Percentiles rank a stretch among this genome's conserved stretches.
Conservation (phyloP, 768 basidiomycete genomes). For the Suillus occidentalis region DNA sequence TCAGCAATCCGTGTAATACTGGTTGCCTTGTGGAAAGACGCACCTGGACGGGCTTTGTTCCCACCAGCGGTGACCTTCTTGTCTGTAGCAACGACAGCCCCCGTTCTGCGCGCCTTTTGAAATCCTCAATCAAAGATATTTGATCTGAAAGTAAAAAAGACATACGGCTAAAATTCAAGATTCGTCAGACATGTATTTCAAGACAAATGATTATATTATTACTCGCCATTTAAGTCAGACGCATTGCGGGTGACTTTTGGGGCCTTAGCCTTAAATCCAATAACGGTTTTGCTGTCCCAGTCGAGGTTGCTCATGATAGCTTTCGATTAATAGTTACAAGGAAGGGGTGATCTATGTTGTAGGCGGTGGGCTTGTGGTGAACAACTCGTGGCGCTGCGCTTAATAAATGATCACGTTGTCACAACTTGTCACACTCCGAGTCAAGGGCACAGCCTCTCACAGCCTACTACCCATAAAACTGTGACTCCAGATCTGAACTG, state of each 20-base stretch:
- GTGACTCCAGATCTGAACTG: not conserved
- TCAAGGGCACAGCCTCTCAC: no score
- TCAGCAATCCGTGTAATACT: not conserved
- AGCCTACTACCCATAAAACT: not conserved
- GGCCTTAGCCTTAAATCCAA: slow-evolving; percentile 64
- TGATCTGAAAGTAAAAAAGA: slow-evolving; percentile 10
- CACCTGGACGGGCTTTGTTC: slow-evolving; percentile 81
- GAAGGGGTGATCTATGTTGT: not conserved
- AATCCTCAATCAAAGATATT: slow-evolving; percentile 9
- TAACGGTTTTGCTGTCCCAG: slow-evolving; percentile 73
- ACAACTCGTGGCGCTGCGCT: not conserved
- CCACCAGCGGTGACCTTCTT: slow-evolving; percentile 68
- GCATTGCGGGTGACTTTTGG: slow-evolving; percentile 65
- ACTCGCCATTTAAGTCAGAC: slow-evolving; percentile 56
- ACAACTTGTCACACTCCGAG: not conserved
- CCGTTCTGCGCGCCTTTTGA: slow-evolving; percentile 67
- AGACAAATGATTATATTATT: slow-evolving; percentile 2
- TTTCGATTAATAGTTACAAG: not conserved
- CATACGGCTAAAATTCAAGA: slow-evolving; percentile 50
- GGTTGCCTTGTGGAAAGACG: slow-evolving; percentile 15
- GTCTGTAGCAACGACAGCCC: slow-evolving; percentile 79
- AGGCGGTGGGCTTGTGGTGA: not conserved
- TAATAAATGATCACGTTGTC: not conserved
- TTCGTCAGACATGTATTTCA: slow-evolving; percentile 15
- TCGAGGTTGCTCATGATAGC: slow-evolving; percentile 51